phyloP scores from a whole-genome alignment of 306 rosid species.

The Ochetophila trinervis region DNA sequence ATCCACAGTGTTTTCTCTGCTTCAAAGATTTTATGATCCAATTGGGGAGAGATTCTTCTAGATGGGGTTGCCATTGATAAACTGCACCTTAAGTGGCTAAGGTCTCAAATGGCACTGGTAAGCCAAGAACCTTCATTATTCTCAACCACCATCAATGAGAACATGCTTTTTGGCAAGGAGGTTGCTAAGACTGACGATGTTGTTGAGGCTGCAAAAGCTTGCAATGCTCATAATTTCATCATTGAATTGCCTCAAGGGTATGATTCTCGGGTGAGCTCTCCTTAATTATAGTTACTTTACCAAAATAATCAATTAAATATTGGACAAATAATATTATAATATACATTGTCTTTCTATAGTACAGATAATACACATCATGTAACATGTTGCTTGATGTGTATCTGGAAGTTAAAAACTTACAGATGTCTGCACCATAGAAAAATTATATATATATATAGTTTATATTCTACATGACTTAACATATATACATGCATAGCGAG shows the following conservation, averaged over 20 bases:
- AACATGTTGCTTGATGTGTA: too few species aligned
- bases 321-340: too few species aligned
- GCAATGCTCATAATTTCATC: conserved; percentile 25
- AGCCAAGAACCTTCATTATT: conserved; percentile 34
- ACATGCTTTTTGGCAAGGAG: conserved; percentile 26
- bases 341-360: too few species aligned
- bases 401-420: too few species aligned
- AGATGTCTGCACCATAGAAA: too few species aligned
- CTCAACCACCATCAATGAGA: conserved; percentile 25
- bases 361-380: too few species aligned
- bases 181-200: conserved; percentile 17
- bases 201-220: conserved; percentile 23
- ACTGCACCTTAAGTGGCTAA: conserved; percentile 25
- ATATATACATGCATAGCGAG: too few species aligned
- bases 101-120: conserved; percentile 26
- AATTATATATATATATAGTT: too few species aligned
- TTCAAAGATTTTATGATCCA: conserved; percentile 29
- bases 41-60: conserved; percentile 23
- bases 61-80: conserved; percentile 21
- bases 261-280: conserved; percentile 25
- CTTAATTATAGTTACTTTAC: neutral
- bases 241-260: conserved; percentile 23
- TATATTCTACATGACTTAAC: too few species aligned
- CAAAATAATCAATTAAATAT: too few species aligned
- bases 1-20: neutral